Percentiles rank a stretch among this genome's conserved stretches.
phyloP scores from a whole-genome alignment of 2,329 filamentous ascomycete species.

The Paraphoma chrysanthemicola region DNA sequence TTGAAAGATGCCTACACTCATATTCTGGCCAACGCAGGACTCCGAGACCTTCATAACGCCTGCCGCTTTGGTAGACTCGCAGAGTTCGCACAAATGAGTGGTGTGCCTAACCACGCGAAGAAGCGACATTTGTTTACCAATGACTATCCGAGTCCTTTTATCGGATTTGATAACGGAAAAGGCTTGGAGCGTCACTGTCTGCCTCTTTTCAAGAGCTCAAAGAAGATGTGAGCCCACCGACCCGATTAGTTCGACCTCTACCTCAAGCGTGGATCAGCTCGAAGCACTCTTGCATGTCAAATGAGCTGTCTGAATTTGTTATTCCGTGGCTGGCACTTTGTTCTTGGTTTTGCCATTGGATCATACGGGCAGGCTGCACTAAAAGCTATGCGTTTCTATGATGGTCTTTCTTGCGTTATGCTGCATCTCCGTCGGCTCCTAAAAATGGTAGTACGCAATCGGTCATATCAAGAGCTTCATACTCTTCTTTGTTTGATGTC shows the following conservation, averaged over 20 bases:
- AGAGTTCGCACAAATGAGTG: constrained; percentile 3
- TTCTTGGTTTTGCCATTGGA: too few species aligned
- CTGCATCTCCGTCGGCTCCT: too few species aligned
- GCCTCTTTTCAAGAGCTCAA: constrained; percentile 7
- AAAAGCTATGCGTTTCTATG: too few species aligned
- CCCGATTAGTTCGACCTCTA: neutral
- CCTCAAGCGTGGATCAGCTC: neutral
- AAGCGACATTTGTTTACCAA: constrained; percentile 13
- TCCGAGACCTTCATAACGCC: constrained; percentile 16
- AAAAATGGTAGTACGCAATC: too few species aligned
- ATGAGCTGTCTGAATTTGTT: too few species aligned
- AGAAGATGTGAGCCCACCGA: neutral
- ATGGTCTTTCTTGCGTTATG: too few species aligned
- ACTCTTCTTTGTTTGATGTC: too few species aligned
- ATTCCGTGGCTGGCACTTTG: too few species aligned
- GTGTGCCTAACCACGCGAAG: neutral
- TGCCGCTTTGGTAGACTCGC: constrained; percentile 9
- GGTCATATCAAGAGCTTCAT: too few species aligned
- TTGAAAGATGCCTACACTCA: constrained; percentile 21
- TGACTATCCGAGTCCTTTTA: constrained; percentile 3
- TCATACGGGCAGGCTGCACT: too few species aligned
- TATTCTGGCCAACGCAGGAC: constrained; percentile 6
- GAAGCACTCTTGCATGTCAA: too few species aligned
- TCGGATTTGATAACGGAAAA: constrained; percentile 10
- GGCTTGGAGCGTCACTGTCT: constrained; percentile 2